Percentiles rank a stretch among this genome's conserved stretches.
Evolutionary conservation across 768 basidiomycete species (phyloP).

Genomic region (Leccinum incarnatum): DNA sequence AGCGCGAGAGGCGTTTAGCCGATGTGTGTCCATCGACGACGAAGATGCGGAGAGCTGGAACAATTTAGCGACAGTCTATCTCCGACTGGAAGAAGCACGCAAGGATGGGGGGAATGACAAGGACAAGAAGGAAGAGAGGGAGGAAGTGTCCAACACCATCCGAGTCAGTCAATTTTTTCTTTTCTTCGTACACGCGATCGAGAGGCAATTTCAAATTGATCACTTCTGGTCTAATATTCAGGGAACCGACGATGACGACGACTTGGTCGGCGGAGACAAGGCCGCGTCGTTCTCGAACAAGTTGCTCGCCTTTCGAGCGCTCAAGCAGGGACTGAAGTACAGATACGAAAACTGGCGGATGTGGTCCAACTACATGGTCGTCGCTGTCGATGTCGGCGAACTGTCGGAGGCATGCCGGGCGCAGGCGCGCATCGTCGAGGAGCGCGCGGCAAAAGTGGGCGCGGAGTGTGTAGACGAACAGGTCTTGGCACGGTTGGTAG

Average conservation of each 20-base stretch:
- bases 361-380: conserved; percentile 98
- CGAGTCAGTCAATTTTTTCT: conserved; percentile 3
- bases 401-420: conserved; percentile 85
- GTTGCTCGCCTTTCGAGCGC: conserved; percentile 85
- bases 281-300: conserved; percentile 69
- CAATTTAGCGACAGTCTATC: conserved; percentile 92
- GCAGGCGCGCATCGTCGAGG: conserved; percentile 74
- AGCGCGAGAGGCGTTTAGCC: conserved; percentile 76
- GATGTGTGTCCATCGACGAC: conserved; percentile 89
- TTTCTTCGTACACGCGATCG: not conserved
- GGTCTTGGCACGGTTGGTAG: conserved; percentile 85
- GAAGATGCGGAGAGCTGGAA: conserved; percentile 99
- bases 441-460: conserved; percentile 38
- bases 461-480: conserved; percentile 75
- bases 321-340: conserved; percentile 83
- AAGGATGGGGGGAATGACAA: conserved; percentile 11
- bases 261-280: conserved; percentile 13
- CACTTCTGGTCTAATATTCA: conserved; percentile 2
- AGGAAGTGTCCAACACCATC: conserved; percentile 18
- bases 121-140: conserved; percentile 30
- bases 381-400: conserved; percentile 91
- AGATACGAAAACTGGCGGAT: conserved; percentile 94
- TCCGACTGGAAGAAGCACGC: conserved; percentile 62
- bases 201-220: not conserved
- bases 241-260: conserved; percentile 11